Evolutionary conservation across 495 filamentous ascomycete genomes (phyloP), one percentile per base, ranked within the genome.

Genomic region (Rusavskia elegans): DNA sequence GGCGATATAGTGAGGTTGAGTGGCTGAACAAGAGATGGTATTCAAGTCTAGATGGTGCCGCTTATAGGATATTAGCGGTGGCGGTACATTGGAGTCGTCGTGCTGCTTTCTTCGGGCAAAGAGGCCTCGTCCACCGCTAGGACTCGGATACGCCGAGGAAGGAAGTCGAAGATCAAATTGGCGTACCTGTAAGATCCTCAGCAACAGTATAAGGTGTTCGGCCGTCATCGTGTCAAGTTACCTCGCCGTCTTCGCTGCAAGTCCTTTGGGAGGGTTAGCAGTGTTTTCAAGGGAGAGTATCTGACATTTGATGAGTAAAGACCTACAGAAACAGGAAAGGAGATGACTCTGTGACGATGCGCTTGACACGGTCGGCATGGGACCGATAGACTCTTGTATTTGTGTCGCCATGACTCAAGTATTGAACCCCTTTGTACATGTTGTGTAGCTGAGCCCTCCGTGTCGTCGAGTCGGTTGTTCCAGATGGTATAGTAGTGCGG

Each of bases 171-270:
- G 60, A 61, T 87, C 83, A 73, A 82, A 87, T 58, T 87, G 83
- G 45, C 83, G 75, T 45, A 62, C 59, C 59, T 61, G 45, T 21
- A 50, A 19, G 14, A 9, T 23, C 29, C 51, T 61, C 37, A 58
- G 56, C 51, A 54, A 38, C 32, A 40, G 29, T n/a, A 7, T 20
- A 30, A 21, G 27, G 14, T 14, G 19, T n/a, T 19, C 13, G 11
- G 14, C 27, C 16, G 44, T 21, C 20, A 27, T 46, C 1, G 14
- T 23, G 44, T 29, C 44, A 29, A 16, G 21, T 0, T 46, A 86
- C 82, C 52, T 85, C 83, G 6, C 83, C 83, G 63, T 87, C 83
- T 62, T 87, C 83, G 3, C 82, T 85, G 58, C 83, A 87, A 4
- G 81, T 87, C 16, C 44, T 46, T 16, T 3, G 23, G 16, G 21